phyloP scores from a whole-genome alignment of 1,139 yeast genomes.

The Zygotorulaspora mrakii region DNA sequence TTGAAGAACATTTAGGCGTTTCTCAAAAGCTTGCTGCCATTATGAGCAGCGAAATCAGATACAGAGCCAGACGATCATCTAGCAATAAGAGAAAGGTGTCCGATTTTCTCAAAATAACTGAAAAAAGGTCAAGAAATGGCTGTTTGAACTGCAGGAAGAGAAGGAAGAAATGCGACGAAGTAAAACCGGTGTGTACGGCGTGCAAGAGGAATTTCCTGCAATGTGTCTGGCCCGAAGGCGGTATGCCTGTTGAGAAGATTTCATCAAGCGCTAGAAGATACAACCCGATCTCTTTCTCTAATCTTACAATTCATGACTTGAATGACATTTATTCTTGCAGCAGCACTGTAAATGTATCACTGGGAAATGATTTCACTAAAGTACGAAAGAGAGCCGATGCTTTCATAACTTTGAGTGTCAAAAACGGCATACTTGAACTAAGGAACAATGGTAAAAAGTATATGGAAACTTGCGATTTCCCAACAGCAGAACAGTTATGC shows the following conservation, averaged over 20 bases:
- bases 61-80: slow-evolving; percentile 11
- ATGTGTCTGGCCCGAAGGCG: slow-evolving; percentile 43
- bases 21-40: no score
- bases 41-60: slow-evolving; percentile 12
- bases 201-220: slow-evolving; percentile 41
- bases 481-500: slow-evolving; percentile 8
- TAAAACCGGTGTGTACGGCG: slow-evolving; percentile 40
- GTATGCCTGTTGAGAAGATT: background rate
- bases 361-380: no score
- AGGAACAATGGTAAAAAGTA: slow-evolving; percentile 3
- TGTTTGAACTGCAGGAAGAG: slow-evolving; percentile 48
- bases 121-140: slow-evolving; percentile 42
- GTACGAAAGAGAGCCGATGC: background rate
- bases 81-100: background rate
- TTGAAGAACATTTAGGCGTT: no score
- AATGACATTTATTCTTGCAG: slow-evolving; percentile 5
- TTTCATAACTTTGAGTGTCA: slow-evolving; percentile 5
- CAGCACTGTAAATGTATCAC: background rate
- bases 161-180: slow-evolving; percentile 51
- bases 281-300: slow-evolving; percentile 29
- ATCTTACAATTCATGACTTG: slow-evolving; percentile 16
- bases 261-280: slow-evolving; percentile 26
- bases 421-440: slow-evolving; percentile 4
- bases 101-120: slow-evolving; percentile 34
- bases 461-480: slow-evolving; percentile 6